Evolutionary conservation across 495 filamentous ascomycete species (phyloP).

Genomic region (Penicillium coprophilum): DNA sequence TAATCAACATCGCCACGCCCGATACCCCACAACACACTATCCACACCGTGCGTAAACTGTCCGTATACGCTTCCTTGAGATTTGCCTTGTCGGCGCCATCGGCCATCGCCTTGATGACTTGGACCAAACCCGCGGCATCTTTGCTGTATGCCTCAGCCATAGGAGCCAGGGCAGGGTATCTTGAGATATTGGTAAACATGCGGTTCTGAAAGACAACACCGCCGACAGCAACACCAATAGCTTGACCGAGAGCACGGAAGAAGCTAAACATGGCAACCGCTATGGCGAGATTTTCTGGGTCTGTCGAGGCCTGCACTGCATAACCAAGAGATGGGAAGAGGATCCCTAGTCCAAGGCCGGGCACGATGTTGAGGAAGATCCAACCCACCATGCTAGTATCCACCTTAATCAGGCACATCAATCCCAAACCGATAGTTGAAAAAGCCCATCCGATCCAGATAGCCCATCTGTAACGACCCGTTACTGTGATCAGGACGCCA

Average conservation of each 20-base stretch:
- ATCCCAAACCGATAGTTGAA: constrained; percentile 46
- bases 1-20: constrained; percentile 48
- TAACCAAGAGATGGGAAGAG: constrained; percentile 50
- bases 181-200: constrained; percentile 47
- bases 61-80: constrained; percentile 54
- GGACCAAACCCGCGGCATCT: constrained; percentile 60
- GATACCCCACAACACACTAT: constrained; percentile 52
- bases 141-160: constrained; percentile 50
- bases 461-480: constrained; percentile 50
- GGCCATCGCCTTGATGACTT: constrained; percentile 57
- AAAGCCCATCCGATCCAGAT: constrained; percentile 55
- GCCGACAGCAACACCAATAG: constrained; percentile 56
- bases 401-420: constrained; percentile 46
- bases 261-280: constrained; percentile 57
- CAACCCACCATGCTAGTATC: constrained; percentile 44
- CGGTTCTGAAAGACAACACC: constrained; percentile 62
- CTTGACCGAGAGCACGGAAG: constrained; percentile 55
- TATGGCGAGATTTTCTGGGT: constrained; percentile 42
- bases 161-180: constrained; percentile 41
- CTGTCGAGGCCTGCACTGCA: constrained; percentile 49
- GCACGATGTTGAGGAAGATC: constrained; percentile 49
- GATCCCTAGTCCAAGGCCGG: constrained; percentile 50
- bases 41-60: constrained; percentile 60
- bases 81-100: constrained; percentile 38
- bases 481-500: constrained; percentile 44